phyloP scores from a whole-genome alignment of 129 eudicot species.

The Tagetes erecta region DNA sequence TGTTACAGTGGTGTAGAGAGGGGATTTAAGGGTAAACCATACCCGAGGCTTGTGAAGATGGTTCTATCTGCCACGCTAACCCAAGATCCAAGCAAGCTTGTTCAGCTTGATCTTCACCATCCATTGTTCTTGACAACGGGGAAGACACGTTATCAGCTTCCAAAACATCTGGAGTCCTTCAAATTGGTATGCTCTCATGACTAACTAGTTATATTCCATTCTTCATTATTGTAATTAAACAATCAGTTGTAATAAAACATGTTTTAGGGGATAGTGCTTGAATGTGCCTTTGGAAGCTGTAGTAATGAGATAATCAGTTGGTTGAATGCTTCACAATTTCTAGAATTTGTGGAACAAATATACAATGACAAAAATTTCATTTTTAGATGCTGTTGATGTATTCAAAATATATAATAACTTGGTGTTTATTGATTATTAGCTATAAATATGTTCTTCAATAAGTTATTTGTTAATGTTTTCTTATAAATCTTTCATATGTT shows the following conservation, averaged over 20 bases:
- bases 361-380: neutral
- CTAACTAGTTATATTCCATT: conserved; percentile 19
- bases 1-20: conserved; percentile 85
- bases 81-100: conserved; percentile 91
- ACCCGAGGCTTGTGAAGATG: conserved; percentile 84
- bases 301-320: conserved; percentile 6
- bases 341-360: neutral
- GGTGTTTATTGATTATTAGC: neutral
- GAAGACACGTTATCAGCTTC: conserved; percentile 71
- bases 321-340: neutral
- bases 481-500: conserved; percentile 4
- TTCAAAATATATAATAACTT: neutral
- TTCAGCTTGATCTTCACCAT: conserved; percentile 91
- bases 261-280: conserved; percentile 2
- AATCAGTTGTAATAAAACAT: neutral
- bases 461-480: neutral
- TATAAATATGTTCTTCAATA: neutral
- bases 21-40: conserved; percentile 68
- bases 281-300: neutral
- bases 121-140: conserved; percentile 86
- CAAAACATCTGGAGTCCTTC: conserved; percentile 61
- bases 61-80: conserved; percentile 88
- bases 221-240: neutral
- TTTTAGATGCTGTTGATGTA: neutral
- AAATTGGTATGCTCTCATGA: conserved; percentile 59